Evolutionary conservation across 331 rosid genomes (phyloP), one percentile per base, ranked within the genome.

Genomic region (Prunus yedoensis): DNA sequence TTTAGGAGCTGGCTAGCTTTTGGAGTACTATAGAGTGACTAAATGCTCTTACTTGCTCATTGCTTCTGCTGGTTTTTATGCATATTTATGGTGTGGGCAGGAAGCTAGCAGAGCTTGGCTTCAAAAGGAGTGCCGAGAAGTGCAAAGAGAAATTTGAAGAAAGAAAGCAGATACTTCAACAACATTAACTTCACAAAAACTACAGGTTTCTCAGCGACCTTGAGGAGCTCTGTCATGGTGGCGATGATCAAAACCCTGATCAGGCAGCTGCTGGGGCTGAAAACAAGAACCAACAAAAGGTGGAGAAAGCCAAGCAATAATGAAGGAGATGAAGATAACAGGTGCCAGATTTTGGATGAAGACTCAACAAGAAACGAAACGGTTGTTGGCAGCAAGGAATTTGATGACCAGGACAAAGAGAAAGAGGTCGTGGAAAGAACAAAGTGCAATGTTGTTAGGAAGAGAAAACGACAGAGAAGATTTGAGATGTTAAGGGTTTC

Each of bases 121-220:
- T 88, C 76, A 90, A 89, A 81, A 88, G 91, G 75, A 90, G 87
- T 76, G 94, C 93, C 7, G 96, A 91, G 50, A 94, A 89, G 50
- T 94, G 98, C 84, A 94, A 90, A 77, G 96, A 94, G 74, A 94
- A 86, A 76, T 91, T 87, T 75, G 98, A 94, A 82, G 97, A 91
- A 91, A 71, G 98, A 94, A 57, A 90, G 85, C 25, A 83, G 95
- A 66, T 94, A 79, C 70, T 90, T 93, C 87, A 87, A 72, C 80
- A 84, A 88, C 85, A 87, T 77, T 67, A 86, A 85, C 76, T 77
- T 63, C 84, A 54, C 23, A 25, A 25, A 25, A 25, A 25, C 28
- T 27, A 27, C 28, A 27, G 28, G 28, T 50, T 87, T 35, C 77
- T 87, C 18, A 80, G 73, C 38, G 94, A 93, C 58, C 88, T 86